A percentile compares a stretch with the other conserved stretches of the same genome.
Conservation (phyloP, 768 basidiomycete genomes). For the Suillus luteus region DNA sequence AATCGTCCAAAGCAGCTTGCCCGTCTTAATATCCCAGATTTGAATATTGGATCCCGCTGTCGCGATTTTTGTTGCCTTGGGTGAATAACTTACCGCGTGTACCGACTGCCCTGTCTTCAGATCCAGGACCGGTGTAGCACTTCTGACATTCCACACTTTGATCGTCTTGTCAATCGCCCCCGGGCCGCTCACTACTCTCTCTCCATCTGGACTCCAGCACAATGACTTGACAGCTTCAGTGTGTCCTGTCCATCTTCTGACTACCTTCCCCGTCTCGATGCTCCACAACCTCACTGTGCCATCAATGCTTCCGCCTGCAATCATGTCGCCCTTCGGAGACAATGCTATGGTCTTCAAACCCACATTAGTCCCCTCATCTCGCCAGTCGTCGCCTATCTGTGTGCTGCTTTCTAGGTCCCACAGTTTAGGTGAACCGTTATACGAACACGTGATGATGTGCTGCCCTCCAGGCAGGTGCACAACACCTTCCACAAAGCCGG, state of each 20-base stretch:
- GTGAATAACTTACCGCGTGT: conserved; percentile 25
- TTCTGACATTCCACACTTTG: not conserved
- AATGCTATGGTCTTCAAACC: conserved; percentile 23
- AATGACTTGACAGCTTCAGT: conserved; percentile 23
- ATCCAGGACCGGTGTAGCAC: conserved; percentile 5
- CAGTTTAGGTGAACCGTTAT: not conserved
- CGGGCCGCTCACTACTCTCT: not conserved
- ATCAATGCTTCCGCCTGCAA: conserved; percentile 26
- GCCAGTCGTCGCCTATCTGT: not conserved
- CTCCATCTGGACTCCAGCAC: conserved; percentile 23
- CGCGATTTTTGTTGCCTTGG: conserved; percentile 30
- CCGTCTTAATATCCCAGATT: conserved; percentile 32
- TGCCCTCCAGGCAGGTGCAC: not conserved
- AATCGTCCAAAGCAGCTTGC: conserved; percentile 16
- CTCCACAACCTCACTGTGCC: conserved; percentile 28
- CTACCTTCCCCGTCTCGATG: conserved; percentile 21
- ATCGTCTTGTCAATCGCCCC: not conserved
- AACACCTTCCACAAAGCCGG: not conserved
- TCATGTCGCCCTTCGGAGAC: conserved; percentile 27
- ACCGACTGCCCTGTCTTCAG: conserved; percentile 22
- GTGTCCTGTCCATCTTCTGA: conserved; percentile 21
- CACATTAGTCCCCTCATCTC: not conserved
- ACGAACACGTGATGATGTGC: not conserved
- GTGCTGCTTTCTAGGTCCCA: not conserved
- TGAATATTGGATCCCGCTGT: conserved; percentile 30